Evolutionary conservation across 331 rosid genomes (phyloP), one percentile per base, ranked within the genome.

Genomic region (Cydonia oblonga): DNA sequence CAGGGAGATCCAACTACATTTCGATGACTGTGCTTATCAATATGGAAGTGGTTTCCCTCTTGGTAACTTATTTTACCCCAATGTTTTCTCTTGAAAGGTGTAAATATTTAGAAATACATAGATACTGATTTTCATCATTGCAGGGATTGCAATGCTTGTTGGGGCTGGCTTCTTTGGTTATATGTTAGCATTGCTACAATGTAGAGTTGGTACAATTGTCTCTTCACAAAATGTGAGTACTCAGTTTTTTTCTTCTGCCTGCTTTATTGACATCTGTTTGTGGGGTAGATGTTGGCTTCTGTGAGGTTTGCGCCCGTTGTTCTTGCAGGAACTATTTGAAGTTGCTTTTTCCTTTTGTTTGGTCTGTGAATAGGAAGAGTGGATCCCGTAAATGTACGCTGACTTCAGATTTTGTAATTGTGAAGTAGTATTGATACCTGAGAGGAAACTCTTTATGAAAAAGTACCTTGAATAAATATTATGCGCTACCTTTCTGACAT

Each of bases 131-230:
- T 67, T 71, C 56, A 42, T 79, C 67, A 38, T 75, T 68, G 60
- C 84, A 92, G 98, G 98, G 51, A 81, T 87, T 75, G 96, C 87
- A 28, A 77, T 88, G 90, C 96, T 92, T 69, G 69, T 82, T n/a
- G 96, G 87, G 26, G 92, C 98, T 76, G 98, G 91, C 64, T 92
- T 92, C 87, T 90, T 92, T 66, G 98, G 98, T 72, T 92, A 92
- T 75, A 87, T 92, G 90, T 64, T 92, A 77, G 98, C 98, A 38
- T 80, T 92, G 83, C 86, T 92, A 79, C 98, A 92, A 78, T 79
- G 87, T 9, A 79, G 96, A 79, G 87, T 92, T 68, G 79, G 89
- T 52, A 82, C 92, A 56, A 86, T 88, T 67, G 91, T 82, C 40
- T 86, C 89, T 23, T 82, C 91, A 16, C 86, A 82, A 74, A 88